Percentiles rank a stretch among this genome's conserved stretches.
Evolutionary conservation across 169 alveolate genomes (phyloP).

Genomic region (Amoebophrya sp.): DNA sequence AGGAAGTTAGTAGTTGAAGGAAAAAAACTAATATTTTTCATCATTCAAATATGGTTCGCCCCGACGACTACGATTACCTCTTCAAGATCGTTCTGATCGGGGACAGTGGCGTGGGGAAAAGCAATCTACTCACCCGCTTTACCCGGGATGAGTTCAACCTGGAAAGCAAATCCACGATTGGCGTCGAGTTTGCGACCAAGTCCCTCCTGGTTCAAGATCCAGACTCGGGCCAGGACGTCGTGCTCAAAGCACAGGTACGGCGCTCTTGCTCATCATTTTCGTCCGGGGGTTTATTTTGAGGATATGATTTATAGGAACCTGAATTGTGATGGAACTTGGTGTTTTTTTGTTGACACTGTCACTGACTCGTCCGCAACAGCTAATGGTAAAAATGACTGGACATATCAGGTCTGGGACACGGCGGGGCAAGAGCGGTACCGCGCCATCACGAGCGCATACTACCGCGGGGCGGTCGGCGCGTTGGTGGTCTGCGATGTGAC

Average conservation of each 20-base stretch:
- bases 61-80: not conserved
- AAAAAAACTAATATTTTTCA: too few species aligned
- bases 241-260: not conserved
- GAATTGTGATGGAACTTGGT: too few species aligned
- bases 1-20: too few species aligned
- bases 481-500: constrained; percentile 66
- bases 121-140: constrained; percentile 85
- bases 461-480: constrained; percentile 99
- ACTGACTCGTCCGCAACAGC: too few species aligned
- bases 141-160: constrained; percentile 89
- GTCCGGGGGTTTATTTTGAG: too few species aligned
- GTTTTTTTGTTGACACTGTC: too few species aligned
- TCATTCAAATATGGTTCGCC: not conserved
- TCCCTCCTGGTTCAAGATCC: not conserved
- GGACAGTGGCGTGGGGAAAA: constrained; percentile 94
- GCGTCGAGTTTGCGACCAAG: constrained; percentile 55
- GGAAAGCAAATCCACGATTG: constrained; percentile 95
- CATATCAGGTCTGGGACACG: constrained; percentile 50
- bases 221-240: not conserved
- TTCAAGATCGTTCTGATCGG: constrained; percentile 57
- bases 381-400: too few species aligned
- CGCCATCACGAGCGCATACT: constrained; percentile 98
- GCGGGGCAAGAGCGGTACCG: constrained; percentile 99
- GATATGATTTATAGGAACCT: too few species aligned
- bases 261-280: too few species aligned